A percentile compares a stretch with the other conserved stretches of the same genome.
Evolutionary conservation across 2,329 filamentous ascomycete genomes (phyloP).

Genomic region (Phialophora expanda): DNA sequence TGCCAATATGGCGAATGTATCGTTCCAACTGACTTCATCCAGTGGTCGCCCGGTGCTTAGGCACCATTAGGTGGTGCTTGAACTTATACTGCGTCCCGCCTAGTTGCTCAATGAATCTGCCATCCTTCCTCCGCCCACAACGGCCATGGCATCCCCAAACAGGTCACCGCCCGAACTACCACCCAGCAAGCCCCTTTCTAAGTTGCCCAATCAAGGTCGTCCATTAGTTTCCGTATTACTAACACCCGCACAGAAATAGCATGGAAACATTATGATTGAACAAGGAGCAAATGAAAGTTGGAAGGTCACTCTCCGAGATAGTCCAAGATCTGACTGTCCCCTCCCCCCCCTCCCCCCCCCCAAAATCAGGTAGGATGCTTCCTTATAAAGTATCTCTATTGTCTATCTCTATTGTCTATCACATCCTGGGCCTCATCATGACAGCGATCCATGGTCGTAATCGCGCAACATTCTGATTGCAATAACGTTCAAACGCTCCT

Average conservation of each 20-base stretch:
- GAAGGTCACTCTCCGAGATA: neutral
- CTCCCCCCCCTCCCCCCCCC: no score
- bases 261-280: neutral
- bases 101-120: neutral
- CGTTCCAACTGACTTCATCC: neutral
- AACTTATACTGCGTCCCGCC: neutral
- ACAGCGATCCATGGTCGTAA: neutral
- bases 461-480: neutral
- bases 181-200: no score
- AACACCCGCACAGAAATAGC: neutral
- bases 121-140: neutral
- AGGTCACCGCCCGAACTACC: neutral
- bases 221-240: neutral
- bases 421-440: no score
- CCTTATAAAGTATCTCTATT: neutral
- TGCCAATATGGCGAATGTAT: neutral
- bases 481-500: neutral
- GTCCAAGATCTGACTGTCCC: neutral
- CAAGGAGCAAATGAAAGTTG: neutral
- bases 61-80: neutral
- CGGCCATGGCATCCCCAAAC: neutral
- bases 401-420: neutral
- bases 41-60: neutral
- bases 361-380: neutral
- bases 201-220: neutral